A percentile compares a stretch with the other conserved stretches of the same genome.
These are phyloP conservation scores for Cryphonectria japonica DNA, from an alignment of 2,329 filamentous ascomycete species.

Conservation along the genomic window DNA sequence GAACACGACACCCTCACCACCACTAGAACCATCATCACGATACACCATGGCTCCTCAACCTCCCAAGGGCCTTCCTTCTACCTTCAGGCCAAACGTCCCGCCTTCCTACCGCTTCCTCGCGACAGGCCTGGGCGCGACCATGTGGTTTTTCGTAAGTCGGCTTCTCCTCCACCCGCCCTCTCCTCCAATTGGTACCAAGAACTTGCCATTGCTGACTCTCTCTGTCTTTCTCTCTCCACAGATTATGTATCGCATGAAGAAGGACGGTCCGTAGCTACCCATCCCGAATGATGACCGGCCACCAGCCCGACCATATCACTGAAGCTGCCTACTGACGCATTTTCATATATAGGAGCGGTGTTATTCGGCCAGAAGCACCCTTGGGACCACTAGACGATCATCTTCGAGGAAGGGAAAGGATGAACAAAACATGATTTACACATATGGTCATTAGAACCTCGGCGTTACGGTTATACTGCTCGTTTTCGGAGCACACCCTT, in stretches of 20 bases:
- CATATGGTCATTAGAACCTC: not conserved
- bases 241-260: conserved; percentile 95
- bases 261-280: conserved; percentile 68
- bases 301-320: not conserved
- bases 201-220: conserved; percentile 28
- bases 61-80: conserved; percentile 34
- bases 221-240: conserved; percentile 42
- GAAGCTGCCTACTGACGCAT: conserved; percentile 11
- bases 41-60: conserved; percentile 41
- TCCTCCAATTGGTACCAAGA: not conserved
- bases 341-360: conserved; percentile 61
- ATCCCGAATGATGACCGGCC: not conserved
- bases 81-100: conserved; percentile 50
- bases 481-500: conserved; percentile 4
- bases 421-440: conserved; percentile 21
- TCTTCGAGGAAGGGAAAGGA: not conserved
- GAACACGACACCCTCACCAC: not conserved
- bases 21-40: not conserved
- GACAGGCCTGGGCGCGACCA: conserved; percentile 87
- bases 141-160: conserved; percentile 96
- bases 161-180: not conserved
- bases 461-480: not conserved
- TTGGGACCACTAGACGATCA: conserved; percentile 77
- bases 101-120: conserved; percentile 81
- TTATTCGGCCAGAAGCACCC: conserved; percentile 94